Conservation (phyloP, 306 rosid species). For the Sphenostylis stenocarpa region DNA sequence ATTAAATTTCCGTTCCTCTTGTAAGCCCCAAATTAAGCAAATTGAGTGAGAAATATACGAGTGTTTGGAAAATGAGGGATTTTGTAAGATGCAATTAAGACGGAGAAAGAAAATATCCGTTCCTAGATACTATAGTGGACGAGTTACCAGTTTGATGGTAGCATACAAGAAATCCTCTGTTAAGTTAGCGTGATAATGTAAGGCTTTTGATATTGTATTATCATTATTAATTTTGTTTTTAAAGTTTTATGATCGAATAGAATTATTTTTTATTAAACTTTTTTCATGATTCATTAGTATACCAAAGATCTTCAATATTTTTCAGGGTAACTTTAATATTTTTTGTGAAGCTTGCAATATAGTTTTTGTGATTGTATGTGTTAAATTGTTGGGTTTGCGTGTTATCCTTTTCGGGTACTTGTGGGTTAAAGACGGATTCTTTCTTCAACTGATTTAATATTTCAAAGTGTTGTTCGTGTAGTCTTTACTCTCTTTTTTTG, state of each 20-base stretch:
- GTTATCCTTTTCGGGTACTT: background rate
- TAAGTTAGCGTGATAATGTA: conserved; percentile 1
- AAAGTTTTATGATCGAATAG: background rate
- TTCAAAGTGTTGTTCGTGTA: background rate
- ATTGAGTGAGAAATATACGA: conserved; percentile 16
- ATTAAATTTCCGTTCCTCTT: background rate
- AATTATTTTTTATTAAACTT: background rate
- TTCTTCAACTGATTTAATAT: conserved; percentile 17
- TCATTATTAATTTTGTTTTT: conserved; percentile 11
- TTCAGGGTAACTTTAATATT: background rate
- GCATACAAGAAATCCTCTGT: conserved; percentile 23
- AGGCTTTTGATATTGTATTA: conserved; percentile 28
- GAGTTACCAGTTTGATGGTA: conserved; percentile 22
- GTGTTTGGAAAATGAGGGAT: conserved; percentile 15
- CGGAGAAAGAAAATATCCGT: background rate
- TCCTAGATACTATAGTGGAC: background rate
- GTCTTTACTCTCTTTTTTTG: background rate
- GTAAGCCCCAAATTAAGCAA: conserved; percentile 19
- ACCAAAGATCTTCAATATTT: background rate
- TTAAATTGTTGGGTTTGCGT: background rate
- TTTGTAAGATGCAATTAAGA: background rate
- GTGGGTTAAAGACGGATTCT: conserved; percentile 20
- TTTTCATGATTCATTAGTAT: background rate
- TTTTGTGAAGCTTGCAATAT: background rate
- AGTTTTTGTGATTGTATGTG: background rate